Conservation (phyloP, 495 filamentous ascomycete genomes). For the Xylaria curta region DNA sequence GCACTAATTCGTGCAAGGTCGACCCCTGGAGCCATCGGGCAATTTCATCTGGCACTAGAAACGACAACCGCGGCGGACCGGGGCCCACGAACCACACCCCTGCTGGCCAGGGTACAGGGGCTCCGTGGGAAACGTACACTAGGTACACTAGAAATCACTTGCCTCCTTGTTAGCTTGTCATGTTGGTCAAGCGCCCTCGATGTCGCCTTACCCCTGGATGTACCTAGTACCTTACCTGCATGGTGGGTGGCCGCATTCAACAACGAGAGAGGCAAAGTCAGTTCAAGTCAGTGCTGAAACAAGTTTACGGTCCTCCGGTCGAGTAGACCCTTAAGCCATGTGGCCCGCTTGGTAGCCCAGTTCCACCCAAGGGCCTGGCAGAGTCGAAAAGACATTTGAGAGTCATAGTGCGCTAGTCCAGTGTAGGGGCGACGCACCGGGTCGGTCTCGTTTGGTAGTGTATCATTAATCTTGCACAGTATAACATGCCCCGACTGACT, state of each 20-base stretch:
- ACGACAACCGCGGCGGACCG: slow-evolving; percentile 15
- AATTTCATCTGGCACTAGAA: slow-evolving; percentile 28
- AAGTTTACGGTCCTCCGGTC: slow-evolving; percentile 16
- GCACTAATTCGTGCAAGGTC: slow-evolving; percentile 12
- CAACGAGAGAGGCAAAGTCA: slow-evolving; percentile 9
- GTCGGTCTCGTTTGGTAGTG: neutral
- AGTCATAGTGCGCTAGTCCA: slow-evolving; percentile 20
- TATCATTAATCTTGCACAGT: slow-evolving; percentile 1
- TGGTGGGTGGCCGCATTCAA: neutral
- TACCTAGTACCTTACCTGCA: slow-evolving; percentile 2
- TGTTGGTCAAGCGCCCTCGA: slow-evolving; percentile 15
- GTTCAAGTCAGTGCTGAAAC: slow-evolving; percentile 5
- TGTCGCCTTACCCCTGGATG: slow-evolving; percentile 5
- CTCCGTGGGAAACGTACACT: neutral
- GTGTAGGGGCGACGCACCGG: slow-evolving; percentile 1
- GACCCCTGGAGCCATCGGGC: slow-evolving; percentile 26
- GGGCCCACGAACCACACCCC: slow-evolving; percentile 1
- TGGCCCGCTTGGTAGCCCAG: slow-evolving; percentile 18
- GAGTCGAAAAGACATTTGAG: slow-evolving; percentile 22
- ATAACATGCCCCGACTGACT: slow-evolving; percentile 1
- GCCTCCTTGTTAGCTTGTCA: slow-evolving; percentile 5
- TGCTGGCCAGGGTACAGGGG: slow-evolving; percentile 3
- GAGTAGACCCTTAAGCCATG: slow-evolving; percentile 21
- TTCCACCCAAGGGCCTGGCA: slow-evolving; percentile 10
- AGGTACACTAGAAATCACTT: neutral